Base-by-base conservation (phyloP, 768 basidiomycete genomes). In the Boletus sp. region DNA sequence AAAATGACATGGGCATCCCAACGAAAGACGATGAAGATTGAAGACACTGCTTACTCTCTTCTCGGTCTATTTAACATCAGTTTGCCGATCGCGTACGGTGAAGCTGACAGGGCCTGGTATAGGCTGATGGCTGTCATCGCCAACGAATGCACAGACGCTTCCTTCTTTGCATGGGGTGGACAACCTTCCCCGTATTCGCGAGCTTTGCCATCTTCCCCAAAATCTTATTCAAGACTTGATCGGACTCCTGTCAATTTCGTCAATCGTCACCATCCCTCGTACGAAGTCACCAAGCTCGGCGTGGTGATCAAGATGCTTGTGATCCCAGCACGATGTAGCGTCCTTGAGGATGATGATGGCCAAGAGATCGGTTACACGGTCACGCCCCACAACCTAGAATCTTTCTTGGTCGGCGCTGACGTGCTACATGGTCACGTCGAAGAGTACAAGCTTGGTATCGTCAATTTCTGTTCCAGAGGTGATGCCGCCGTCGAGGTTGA, bases 31-130 rank as follows among this genome's bases (percentile, higher is more conserved):
- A 65, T 61, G 4, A 59, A 60, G 32, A 47, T 56, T 12, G 68
- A 71, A 47, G 68, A 71, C 40, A 29, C 32, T 7, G 65, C 69
- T 12, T 71, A 70, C 41, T 65, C 53, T 2, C 58, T 71, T 17
- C 52, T 70, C 7, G 65, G 65, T 17, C 15, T 69, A 14, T 67
- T 70, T 47, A 54, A 67, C 20, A 54, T 65, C 49, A 61, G 54
- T 18, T 18, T 71, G 8, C 56, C 68, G 2, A 56, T 71, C 8
- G 51, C 57, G 1, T 70, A 70, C 30, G 70, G 67, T 1, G 70
- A 67, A 37, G 68, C 57, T 5, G 52, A 58, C 12, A 51, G 58
- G 51, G 68, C 68, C 1, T 71, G 61, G 48, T 60, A 56, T 51
- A 57, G 65, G 44, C 32, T 70, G 7, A 62, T 65, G 50, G 37